Conservation (phyloP, 169 alveolate genomes). For the Plasmodium fragile region DNA sequence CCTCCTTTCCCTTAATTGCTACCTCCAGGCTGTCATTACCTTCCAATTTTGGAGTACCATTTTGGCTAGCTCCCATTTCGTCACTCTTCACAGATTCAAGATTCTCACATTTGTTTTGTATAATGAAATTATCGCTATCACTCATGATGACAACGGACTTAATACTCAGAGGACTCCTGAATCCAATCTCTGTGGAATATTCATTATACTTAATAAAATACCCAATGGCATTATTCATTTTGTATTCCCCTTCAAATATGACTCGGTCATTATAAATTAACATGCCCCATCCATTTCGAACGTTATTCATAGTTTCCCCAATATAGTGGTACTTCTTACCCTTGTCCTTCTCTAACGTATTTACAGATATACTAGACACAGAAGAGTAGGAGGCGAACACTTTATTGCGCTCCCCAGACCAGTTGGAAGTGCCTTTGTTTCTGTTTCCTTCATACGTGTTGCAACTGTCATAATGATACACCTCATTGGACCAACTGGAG, state of each 20-base stretch:
- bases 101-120: constrained; percentile 48
- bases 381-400: constrained; percentile 14
- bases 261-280: constrained; percentile 76
- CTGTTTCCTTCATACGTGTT: not conserved
- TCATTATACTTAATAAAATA: constrained; percentile 75
- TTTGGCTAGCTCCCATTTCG: not conserved
- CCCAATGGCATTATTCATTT: constrained; percentile 78
- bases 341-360: constrained; percentile 22
- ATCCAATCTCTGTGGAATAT: constrained; percentile 78
- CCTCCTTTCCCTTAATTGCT: not conserved
- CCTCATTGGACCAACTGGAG: constrained; percentile 6
- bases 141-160: constrained; percentile 72
- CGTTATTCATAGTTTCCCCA: constrained; percentile 79
- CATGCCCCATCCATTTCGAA: constrained; percentile 83
- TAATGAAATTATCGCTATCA: constrained; percentile 66
- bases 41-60: not conserved
- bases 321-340: constrained; percentile 68
- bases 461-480: not conserved
- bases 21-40: not conserved
- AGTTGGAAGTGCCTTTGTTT: not conserved
- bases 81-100: not conserved
- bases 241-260: constrained; percentile 81
- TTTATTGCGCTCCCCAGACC: constrained; percentile 16
- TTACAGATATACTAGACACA: constrained; percentile 27
- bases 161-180: constrained; percentile 64